A percentile compares a stretch with the other conserved stretches of the same genome.
Conservation (phyloP, 164 flowering plant genomes). For the Umbilicus rupestris region DNA sequence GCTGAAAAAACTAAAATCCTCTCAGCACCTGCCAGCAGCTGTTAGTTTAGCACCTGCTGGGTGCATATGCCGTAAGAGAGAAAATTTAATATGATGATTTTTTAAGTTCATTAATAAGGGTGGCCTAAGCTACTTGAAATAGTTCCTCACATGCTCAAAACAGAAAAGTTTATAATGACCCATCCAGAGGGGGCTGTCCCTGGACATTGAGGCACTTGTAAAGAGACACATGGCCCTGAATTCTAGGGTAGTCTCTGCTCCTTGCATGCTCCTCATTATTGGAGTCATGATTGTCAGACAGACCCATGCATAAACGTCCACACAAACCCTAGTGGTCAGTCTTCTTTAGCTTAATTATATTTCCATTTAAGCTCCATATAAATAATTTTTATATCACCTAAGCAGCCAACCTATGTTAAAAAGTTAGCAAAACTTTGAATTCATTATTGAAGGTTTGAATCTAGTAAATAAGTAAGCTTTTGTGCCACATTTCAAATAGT, state of each 20-base stretch:
- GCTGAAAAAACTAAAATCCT: too few species aligned
- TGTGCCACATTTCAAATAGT: background rate
- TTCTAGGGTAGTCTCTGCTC: background rate
- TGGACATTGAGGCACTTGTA: conserved; percentile 1
- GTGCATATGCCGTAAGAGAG: too few species aligned
- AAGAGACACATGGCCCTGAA: background rate
- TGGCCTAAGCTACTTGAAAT: too few species aligned
- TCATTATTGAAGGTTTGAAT: background rate
- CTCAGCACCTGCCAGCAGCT: too few species aligned
- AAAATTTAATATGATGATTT: too few species aligned
- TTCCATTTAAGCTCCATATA: too few species aligned
- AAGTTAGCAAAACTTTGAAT: too few species aligned
- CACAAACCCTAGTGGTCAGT: background rate
- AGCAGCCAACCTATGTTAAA: too few species aligned
- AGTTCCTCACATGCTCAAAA: background rate
- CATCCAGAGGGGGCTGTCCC: background rate
- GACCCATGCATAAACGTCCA: conserved; percentile 2
- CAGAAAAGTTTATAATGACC: background rate
- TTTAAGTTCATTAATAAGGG: too few species aligned
- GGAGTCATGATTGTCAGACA: conserved; percentile 1
- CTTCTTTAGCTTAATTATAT: background rate
- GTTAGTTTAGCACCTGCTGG: too few species aligned
- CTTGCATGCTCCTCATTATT: conserved; percentile 4
- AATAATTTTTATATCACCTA: too few species aligned
- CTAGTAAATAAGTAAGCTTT: background rate